These are phyloP conservation scores for Penstemon newberryi DNA, from an alignment of 257 asterid genomes.

Conservation along the genomic window DNA sequence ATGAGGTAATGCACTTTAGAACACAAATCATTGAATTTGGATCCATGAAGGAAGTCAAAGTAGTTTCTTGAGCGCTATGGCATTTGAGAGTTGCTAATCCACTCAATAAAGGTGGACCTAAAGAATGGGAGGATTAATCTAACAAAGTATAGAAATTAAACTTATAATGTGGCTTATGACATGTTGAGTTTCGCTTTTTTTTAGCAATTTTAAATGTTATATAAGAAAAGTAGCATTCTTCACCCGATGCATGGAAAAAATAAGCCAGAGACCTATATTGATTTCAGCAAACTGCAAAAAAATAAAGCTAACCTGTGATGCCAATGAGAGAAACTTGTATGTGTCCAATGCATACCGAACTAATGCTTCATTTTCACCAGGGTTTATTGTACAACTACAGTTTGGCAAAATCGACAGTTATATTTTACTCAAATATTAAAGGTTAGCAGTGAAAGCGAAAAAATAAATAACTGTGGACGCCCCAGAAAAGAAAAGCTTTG, in stretches of 20 bases:
- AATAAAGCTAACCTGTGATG: conserved; percentile 69
- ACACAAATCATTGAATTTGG: neutral
- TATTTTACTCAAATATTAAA: conserved; percentile 13
- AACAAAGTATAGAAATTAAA: neutral
- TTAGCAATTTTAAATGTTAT: neutral
- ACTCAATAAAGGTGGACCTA: neutral
- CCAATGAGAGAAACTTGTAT: conserved; percentile 77
- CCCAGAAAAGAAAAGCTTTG: conserved; percentile 9
- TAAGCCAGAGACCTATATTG: neutral
- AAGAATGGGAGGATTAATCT: neutral
- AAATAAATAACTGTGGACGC: neutral
- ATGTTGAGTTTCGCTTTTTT: no score
- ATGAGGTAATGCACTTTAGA: no score
- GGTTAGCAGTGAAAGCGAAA: neutral
- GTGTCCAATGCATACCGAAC: conserved; percentile 93
- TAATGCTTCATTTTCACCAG: conserved; percentile 94
- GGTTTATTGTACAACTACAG: conserved; percentile 94
- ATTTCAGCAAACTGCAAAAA: conserved; percentile 4
- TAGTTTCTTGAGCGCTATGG: neutral
- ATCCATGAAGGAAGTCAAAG: neutral
- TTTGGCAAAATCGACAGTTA: conserved; percentile 23
- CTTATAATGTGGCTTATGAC: no score
- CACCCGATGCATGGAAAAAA: conserved; percentile 5
- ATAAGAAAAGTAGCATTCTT: neutral
- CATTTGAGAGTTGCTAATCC: neutral